phyloP scores from a whole-genome alignment of 176 grass and related monocot species.

The Saccharum officinarum region DNA sequence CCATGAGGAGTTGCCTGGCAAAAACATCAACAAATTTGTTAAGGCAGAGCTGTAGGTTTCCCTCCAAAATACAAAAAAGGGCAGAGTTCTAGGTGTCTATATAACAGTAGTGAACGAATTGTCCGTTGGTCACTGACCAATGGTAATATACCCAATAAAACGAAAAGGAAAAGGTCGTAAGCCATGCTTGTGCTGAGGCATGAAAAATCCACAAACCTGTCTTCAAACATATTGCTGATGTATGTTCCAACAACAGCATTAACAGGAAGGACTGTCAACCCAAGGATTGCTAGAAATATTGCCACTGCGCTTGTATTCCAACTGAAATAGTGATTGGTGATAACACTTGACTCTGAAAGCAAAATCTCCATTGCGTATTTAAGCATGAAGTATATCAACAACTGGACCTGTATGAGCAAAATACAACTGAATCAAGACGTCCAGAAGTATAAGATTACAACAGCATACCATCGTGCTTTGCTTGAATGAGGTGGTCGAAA shows the following conservation, averaged over 20 bases:
- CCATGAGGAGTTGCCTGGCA: conserved; percentile 84
- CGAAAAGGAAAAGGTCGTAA: not conserved
- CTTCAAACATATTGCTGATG: conserved; percentile 98
- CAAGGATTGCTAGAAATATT: conserved; percentile 90
- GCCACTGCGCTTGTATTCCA: conserved; percentile 94
- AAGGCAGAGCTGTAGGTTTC: not conserved
- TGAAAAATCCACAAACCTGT: conserved; percentile 58
- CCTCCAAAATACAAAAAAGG: not conserved
- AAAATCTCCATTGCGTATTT: conserved; percentile 99
- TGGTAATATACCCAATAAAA: not conserved
- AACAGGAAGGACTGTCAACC: conserved; percentile 89
- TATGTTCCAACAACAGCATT: conserved; percentile 95
- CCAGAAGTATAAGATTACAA: not conserved
- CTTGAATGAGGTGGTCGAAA: not conserved
- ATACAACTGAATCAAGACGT: not conserved
- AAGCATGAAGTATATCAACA: conserved; percentile 99
- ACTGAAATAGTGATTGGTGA: conserved; percentile 88
- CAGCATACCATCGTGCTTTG: not conserved
- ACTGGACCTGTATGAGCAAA: conserved; percentile 68
- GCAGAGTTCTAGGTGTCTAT: not conserved
- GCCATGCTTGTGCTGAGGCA: not conserved
- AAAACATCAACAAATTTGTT: conserved; percentile 6
- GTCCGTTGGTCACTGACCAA: not conserved
- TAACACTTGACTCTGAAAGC: conserved; percentile 94
- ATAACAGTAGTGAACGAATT: not conserved